Percentiles rank a stretch among this genome's conserved stretches.
phyloP scores from a whole-genome alignment of 495 filamentous ascomycete species.

The Hypoxylon cercidicola region DNA sequence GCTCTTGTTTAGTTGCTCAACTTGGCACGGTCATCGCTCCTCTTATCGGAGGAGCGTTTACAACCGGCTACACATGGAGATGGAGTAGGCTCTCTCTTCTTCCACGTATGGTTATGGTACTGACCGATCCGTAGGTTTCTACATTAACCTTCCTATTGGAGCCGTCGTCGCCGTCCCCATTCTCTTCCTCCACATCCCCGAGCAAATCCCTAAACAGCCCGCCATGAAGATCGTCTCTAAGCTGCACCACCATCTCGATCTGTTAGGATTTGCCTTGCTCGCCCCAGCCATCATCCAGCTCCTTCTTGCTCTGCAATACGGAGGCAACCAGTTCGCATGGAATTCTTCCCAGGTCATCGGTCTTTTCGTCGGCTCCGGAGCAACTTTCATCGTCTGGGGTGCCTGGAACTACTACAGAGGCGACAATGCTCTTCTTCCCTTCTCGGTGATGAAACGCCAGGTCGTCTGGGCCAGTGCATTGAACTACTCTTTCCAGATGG shows the following conservation, averaged over 20 bases:
- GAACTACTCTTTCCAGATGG: slow-evolving; percentile 13
- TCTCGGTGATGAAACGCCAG: not conserved
- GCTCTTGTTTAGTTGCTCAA: slow-evolving; percentile 48
- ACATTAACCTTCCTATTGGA: slow-evolving; percentile 56
- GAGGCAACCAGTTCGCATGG: slow-evolving; percentile 55
- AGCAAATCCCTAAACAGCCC: slow-evolving; percentile 7
- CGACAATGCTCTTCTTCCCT: slow-evolving; percentile 52
- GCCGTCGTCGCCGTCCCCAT: slow-evolving; percentile 41
- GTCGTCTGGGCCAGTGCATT: not conserved
- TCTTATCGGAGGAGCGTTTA: slow-evolving; percentile 68
- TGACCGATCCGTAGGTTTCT: slow-evolving; percentile 53
- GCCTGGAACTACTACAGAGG: slow-evolving; percentile 55
- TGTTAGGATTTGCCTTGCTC: slow-evolving; percentile 35
- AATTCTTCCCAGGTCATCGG: slow-evolving; percentile 37
- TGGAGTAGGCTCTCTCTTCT: slow-evolving; percentile 56
- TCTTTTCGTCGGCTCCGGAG: slow-evolving; percentile 52
- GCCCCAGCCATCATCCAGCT: slow-evolving; percentile 51
- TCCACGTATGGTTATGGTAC: not conserved
- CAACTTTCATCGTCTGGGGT: slow-evolving; percentile 49
- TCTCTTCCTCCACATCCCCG: slow-evolving; percentile 58
- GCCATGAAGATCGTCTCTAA: not conserved
- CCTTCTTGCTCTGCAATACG: slow-evolving; percentile 59
- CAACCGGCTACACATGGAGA: slow-evolving; percentile 57
- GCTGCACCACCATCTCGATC: not conserved
- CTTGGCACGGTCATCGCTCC: slow-evolving; percentile 55